Conservation (phyloP, 1,284 basidiomycete genomes). For the Ganoderma sp. region DNA sequence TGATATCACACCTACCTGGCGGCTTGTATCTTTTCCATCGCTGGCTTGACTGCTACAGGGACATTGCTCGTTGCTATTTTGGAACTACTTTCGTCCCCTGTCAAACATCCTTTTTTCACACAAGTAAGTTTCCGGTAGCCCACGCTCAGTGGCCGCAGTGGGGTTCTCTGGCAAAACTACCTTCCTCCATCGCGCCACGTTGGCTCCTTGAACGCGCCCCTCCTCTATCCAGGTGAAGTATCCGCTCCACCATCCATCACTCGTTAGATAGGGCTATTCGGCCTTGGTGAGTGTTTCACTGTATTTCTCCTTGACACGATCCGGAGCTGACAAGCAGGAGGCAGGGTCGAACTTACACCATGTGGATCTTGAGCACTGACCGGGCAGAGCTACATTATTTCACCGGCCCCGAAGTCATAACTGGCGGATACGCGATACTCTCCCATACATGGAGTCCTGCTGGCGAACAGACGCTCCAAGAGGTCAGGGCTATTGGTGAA, state of each 20-base stretch:
- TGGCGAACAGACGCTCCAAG: constrained; percentile 11
- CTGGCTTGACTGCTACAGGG: background rate
- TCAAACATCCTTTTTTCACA: too few relatives aligned
- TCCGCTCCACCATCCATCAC: too few relatives aligned
- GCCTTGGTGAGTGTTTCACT: background rate
- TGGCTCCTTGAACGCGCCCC: background rate
- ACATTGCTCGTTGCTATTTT: too few relatives aligned
- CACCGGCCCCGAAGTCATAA: constrained; percentile 2
- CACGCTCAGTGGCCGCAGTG: too few relatives aligned
- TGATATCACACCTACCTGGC: background rate
- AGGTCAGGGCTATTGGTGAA: background rate
- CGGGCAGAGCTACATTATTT: constrained; percentile 14
- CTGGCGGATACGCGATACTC: constrained; percentile 17
- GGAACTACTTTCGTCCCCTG: too few relatives aligned
- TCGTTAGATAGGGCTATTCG: too few relatives aligned
- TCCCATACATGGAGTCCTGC: constrained; percentile 16
- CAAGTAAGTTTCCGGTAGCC: too few relatives aligned
- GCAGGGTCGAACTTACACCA: background rate
- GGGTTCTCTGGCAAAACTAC: too few relatives aligned
- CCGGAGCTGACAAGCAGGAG: background rate
- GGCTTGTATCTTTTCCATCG: background rate
- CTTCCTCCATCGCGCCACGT: too few relatives aligned
- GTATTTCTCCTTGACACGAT: background rate
- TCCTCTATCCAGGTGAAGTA: background rate
- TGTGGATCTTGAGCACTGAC: constrained; percentile 17